phyloP scores from a whole-genome alignment of 345 rosid species.

The Arabis hirsuta region DNA sequence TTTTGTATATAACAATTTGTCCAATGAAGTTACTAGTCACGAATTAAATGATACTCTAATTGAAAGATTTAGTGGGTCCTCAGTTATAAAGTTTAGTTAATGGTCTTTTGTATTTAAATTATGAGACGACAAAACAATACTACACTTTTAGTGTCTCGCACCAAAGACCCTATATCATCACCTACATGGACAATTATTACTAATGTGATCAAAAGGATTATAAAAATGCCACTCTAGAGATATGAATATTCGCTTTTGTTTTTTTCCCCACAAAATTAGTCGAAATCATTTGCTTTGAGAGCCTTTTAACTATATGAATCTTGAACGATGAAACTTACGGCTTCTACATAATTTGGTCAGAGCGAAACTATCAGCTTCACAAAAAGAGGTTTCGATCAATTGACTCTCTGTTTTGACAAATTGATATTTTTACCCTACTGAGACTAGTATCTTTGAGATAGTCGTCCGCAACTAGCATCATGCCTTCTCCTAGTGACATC shows the following conservation, averaged over 20 bases:
- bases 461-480: no score
- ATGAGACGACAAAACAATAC: background rate
- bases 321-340: no score
- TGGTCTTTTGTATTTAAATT: background rate
- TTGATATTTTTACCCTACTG: no score
- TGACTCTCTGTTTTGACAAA: no score
- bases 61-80: constrained; percentile 19
- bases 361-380: no score
- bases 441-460: no score
- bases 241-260: background rate
- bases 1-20: background rate
- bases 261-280: no score
- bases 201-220: background rate
- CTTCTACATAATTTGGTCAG: no score
- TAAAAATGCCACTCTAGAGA: background rate
- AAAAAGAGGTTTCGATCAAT: no score
- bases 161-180: background rate
- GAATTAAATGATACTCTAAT: background rate
- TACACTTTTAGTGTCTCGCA: background rate
- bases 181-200: background rate
- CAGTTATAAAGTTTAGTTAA: background rate
- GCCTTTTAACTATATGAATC: no score
- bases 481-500: no score
- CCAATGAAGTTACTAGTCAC: background rate
- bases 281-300: no score